Base-by-base conservation (phyloP, 441 rosid genomes). In the Populus hybrid region DNA sequence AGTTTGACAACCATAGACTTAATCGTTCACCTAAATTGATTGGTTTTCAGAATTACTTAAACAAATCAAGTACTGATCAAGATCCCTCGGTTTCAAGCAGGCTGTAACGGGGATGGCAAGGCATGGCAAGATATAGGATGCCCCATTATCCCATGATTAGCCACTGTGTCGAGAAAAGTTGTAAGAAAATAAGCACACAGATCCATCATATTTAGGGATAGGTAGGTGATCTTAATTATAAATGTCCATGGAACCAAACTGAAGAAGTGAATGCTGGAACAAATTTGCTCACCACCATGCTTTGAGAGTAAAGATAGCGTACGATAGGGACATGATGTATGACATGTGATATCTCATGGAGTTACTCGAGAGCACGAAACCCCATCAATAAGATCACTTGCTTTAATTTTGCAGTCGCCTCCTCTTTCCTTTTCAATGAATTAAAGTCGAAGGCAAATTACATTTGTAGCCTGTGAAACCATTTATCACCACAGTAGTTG, bases 381-480 rank as follows among this genome's bases (percentile, higher is more conserved):
- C 34, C 54, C 67, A 34, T 64, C 38, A 23, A 12, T 4, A 18
- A 26, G 21, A n/a, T 23, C 35, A 74, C 57, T 57, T 71, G 66
- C 75, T 30, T 54, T 40, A 40, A 40, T 40, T 54, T 50, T 8
- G 20, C 73, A 9, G 14, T 50, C 38, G 10, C 35, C 38, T 35
- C 24, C 10, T 64, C 40, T 57, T 23, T 36, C 34, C 50, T 73
- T 73, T 24, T 40, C 46, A 79, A 67, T 64, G 61, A 70, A 30
- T n/a, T 73, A 69, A 12, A 82, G 82, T 67, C 79, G 77, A 63
- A 20, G 79, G 72, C 82, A 82, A 72, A 64, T 28, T 76, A 74
- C 64, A 14, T 69, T 75, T 73, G 59, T 32, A 23, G 69, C 59
- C 65, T 42, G 21, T 65, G 67, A 54, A 70, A 66, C 28, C 78